phyloP scores from a whole-genome alignment of 2,329 filamentous ascomycete genomes.

The Fusarium sp. region DNA sequence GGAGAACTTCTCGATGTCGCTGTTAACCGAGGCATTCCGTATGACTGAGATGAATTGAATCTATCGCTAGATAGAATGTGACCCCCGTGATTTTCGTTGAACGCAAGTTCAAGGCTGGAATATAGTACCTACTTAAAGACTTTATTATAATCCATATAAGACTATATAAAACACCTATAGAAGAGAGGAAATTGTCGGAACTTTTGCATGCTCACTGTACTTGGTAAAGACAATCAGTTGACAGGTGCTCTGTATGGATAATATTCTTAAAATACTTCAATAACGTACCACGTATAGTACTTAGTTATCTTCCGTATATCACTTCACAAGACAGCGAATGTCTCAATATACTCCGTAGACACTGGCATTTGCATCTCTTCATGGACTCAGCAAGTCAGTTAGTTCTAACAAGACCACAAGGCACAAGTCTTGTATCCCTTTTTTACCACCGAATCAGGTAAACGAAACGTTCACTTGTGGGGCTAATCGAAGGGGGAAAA shows the following conservation, averaged over 20 bases:
- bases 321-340: background rate
- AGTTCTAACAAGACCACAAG: background rate
- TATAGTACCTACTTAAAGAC: background rate
- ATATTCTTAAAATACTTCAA: no score
- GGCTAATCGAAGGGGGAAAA: conserved; percentile 12
- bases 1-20: background rate
- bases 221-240: no score
- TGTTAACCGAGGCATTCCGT: background rate
- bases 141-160: no score
- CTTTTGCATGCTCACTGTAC: no score
- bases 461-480: conserved; percentile 26
- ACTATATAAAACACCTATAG: no score
- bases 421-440: conserved; percentile 22
- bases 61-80: background rate
- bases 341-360: background rate
- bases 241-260: no score
- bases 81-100: background rate
- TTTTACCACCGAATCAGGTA: conserved; percentile 1
- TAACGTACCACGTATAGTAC: no score
- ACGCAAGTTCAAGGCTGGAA: background rate
- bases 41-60: background rate
- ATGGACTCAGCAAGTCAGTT: background rate
- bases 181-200: no score
- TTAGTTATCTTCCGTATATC: background rate
- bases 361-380: background rate